Evolutionary conservation across 192 early-diverging fungal genomes (phyloP).

Genomic region (Backusella westeae): DNA sequence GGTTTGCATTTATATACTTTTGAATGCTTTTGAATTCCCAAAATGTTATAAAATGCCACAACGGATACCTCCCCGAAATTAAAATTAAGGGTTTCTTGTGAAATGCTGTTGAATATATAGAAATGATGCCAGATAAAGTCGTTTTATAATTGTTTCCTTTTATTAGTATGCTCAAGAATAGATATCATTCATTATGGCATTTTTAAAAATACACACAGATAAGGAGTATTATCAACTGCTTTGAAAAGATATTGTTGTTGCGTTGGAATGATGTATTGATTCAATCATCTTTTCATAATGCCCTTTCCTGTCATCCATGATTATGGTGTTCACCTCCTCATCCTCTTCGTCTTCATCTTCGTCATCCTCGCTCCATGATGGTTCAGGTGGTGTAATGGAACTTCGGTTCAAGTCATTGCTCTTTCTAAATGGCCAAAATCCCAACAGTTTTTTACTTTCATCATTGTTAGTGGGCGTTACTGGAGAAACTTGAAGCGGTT

Average conservation of each 20-base stretch:
- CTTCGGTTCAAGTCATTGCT: not conserved
- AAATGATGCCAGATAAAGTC: too few relatives aligned
- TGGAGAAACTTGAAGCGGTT: not conserved
- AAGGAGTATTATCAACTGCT: not conserved
- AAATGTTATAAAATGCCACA: too few relatives aligned
- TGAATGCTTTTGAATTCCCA: too few relatives aligned
- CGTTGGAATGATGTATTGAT: not conserved
- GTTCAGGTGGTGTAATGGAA: not conserved
- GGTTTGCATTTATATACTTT: too few relatives aligned
- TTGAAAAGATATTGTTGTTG: not conserved
- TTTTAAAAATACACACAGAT: not conserved
- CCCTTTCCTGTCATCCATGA: not conserved
- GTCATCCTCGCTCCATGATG: slow-evolving; percentile 18
- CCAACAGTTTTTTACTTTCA: not conserved
- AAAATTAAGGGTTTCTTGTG: too few relatives aligned
- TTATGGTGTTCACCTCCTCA: not conserved
- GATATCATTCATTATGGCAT: too few relatives aligned
- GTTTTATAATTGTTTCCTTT: too few relatives aligned
- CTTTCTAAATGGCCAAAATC: slow-evolving; percentile 19
- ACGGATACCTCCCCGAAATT: too few relatives aligned
- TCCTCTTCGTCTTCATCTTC: not conserved
- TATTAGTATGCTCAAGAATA: too few relatives aligned
- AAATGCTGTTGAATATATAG: too few relatives aligned
- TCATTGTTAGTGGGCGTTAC: not conserved
- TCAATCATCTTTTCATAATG: not conserved